These are phyloP conservation scores for Lipomyces chichibuensis DNA, from an alignment of 805 yeast species.

Conservation along the genomic window DNA sequence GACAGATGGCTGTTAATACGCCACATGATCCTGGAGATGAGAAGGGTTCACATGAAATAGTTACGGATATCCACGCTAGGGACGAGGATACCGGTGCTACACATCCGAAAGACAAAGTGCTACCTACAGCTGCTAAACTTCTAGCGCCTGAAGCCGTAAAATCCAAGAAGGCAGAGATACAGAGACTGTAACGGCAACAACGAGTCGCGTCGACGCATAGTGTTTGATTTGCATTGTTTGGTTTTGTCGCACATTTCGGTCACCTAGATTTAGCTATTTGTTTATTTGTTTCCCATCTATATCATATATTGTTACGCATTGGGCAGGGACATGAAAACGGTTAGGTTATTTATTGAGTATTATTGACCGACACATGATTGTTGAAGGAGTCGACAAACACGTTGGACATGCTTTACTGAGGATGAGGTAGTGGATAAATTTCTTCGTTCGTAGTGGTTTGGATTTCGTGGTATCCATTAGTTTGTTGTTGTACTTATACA, in stretches of 20 bases:
- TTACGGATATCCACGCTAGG: constrained; percentile 8
- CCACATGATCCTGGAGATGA: background rate
- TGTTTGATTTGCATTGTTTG: background rate
- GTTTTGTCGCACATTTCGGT: background rate
- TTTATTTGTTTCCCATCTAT: background rate
- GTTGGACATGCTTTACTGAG: background rate
- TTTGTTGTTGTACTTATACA: constrained; percentile 1
- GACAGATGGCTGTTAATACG: background rate
- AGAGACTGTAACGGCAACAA: constrained; percentile 13
- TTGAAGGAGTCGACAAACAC: background rate
- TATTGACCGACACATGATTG: background rate
- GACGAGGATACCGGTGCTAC: background rate
- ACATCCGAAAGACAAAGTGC: background rate
- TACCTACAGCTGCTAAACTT: background rate
- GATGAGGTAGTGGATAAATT: background rate
- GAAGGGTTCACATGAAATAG: background rate
- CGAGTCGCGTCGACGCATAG: background rate
- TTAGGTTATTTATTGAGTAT: background rate
- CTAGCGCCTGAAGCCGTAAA: constrained; percentile 6
- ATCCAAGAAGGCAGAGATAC: constrained; percentile 17
- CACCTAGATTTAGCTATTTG: background rate
- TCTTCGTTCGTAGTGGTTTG: background rate
- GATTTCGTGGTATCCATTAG: background rate
- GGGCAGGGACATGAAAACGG: background rate
- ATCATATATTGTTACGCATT: background rate